Evolutionary conservation across 1,284 basidiomycete species (phyloP).

Genomic region (Mrakiaceae sp.): DNA sequence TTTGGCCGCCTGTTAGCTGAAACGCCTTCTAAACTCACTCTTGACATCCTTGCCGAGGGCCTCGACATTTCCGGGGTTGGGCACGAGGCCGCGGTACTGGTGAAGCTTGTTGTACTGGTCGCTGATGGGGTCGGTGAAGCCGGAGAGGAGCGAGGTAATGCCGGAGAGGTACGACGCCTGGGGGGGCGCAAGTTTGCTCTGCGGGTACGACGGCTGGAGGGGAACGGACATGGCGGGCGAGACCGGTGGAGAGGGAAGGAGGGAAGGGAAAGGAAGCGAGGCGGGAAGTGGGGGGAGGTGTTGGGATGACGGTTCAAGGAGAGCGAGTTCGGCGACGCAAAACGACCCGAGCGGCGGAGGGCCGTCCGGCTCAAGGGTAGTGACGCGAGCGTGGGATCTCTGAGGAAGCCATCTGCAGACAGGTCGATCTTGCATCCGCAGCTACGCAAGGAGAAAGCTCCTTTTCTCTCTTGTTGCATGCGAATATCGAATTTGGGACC

Average conservation of each 20-base stretch:
- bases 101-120: conserved; percentile 15
- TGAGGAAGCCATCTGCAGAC: no score
- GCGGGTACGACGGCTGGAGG: background rate
- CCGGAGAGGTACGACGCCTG: conserved; percentile 16
- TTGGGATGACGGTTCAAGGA: background rate
- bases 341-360: no score
- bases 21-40: conserved; percentile 40
- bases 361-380: no score
- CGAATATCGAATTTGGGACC: no score
- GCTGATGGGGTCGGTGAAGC: conserved; percentile 16
- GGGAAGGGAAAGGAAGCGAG: background rate
- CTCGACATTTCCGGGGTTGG: conserved; percentile 82
- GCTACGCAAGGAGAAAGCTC: no score
- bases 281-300: background rate
- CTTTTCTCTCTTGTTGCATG: no score
- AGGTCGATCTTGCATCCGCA: no score
- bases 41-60: conserved; percentile 83
- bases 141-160: conserved; percentile 12
- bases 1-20: background rate
- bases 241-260: background rate
- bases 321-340: background rate
- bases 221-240: conserved; percentile 13
- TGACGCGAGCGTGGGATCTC: no score
- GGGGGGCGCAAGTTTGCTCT: background rate
- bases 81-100: conserved; percentile 6